Percentiles rank a stretch among this genome's conserved stretches.
These are phyloP conservation scores for Kockiozyma suomiensis DNA, from an alignment of 805 yeast species.

Conservation along the genomic window DNA sequence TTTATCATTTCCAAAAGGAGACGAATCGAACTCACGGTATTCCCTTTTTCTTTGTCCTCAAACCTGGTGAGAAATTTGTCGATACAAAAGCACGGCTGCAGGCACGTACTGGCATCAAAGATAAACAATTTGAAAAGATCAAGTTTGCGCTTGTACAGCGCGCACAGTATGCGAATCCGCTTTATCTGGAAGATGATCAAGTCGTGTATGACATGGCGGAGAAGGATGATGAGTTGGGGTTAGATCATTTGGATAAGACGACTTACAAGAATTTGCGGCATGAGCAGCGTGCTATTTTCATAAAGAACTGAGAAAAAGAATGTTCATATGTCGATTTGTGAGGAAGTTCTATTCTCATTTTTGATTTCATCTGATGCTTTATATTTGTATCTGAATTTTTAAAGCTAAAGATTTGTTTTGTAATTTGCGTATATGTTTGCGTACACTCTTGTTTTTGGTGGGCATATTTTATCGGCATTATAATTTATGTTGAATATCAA, in stretches of 20 bases:
- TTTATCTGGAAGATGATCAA: conserved; percentile 50
- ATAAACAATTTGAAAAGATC: conserved; percentile 68
- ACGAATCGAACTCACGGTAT: conserved; percentile 71
- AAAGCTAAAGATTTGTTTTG: neutral
- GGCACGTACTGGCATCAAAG: conserved; percentile 71
- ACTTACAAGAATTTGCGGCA: conserved; percentile 55
- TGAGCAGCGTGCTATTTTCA: conserved; percentile 60
- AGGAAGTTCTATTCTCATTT: too few relatives aligned
- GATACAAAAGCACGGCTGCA: conserved; percentile 70
- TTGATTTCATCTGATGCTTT: neutral
- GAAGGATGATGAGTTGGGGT: conserved; percentile 60
- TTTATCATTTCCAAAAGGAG: conserved; percentile 75
- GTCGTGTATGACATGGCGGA: conserved; percentile 59
- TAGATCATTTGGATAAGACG: conserved; percentile 86
- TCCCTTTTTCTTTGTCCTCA: conserved; percentile 76
- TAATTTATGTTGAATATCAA: neutral
- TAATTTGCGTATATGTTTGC: too few relatives aligned
- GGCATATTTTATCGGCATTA: neutral
- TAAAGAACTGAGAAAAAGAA: conserved; percentile 48
- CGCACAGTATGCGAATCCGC: conserved; percentile 42
- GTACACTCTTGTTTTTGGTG: too few relatives aligned
- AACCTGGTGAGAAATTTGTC: conserved; percentile 64
- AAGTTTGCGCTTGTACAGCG: conserved; percentile 60
- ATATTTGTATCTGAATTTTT: too few relatives aligned
- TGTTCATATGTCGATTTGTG: too few relatives aligned